A percentile compares a stretch with the other conserved stretches of the same genome.
phyloP scores from a whole-genome alignment of 179 eudicot genomes.

The Gypsophila paniculata region DNA sequence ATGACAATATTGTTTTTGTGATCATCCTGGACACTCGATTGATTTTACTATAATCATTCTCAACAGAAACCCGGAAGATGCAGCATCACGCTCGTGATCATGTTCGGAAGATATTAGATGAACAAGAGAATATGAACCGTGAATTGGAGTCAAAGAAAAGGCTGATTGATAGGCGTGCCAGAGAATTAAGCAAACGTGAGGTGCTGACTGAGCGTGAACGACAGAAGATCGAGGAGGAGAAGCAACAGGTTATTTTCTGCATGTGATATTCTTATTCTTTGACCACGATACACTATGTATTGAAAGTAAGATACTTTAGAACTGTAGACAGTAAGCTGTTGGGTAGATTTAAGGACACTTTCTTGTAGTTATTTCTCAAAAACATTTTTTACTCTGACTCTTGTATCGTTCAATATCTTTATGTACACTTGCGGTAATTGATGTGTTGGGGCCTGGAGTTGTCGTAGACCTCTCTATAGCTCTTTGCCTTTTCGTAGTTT shows the following conservation, averaged over 20 bases:
- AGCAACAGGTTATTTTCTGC: slow-evolving; percentile 34
- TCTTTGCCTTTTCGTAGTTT: neutral
- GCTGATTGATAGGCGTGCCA: slow-evolving; percentile 41
- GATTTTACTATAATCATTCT: neutral
- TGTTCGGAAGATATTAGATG: slow-evolving; percentile 35
- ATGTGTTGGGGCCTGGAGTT: neutral
- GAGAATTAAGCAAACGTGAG: slow-evolving; percentile 48
- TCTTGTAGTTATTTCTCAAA: neutral
- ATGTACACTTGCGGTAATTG: neutral
- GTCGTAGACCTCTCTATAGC: neutral
- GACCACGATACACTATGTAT: neutral
- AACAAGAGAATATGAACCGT: slow-evolving; percentile 44
- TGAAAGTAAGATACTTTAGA: neutral
- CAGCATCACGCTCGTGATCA: slow-evolving; percentile 38
- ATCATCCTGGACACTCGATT: neutral
- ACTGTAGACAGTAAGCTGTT: slow-evolving; percentile 7
- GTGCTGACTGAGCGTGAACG: slow-evolving; percentile 49
- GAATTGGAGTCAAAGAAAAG: slow-evolving; percentile 42
- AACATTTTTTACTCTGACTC: neutral
- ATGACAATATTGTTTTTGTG: no score
- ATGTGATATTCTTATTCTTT: neutral
- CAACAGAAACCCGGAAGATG: slow-evolving; percentile 47
- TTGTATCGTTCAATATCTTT: neutral
- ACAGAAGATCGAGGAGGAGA: slow-evolving; percentile 46
- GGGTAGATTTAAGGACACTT: neutral